Conservation (phyloP, 495 filamentous ascomycete genomes). For the Penicillium desertorum region DNA sequence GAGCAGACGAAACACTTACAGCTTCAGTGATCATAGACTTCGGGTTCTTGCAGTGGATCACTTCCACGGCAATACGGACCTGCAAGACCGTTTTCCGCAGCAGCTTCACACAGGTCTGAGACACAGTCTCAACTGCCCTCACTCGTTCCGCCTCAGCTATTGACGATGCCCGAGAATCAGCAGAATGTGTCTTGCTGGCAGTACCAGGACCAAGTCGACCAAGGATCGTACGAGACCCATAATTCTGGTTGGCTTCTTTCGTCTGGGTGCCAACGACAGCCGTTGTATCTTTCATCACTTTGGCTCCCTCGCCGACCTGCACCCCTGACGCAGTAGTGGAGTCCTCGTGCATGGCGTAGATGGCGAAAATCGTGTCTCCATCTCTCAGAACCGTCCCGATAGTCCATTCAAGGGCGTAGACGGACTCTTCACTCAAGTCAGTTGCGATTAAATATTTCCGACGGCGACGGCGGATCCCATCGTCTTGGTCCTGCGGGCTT, state of each 20-base stretch:
- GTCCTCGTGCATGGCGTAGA: conserved; percentile 90
- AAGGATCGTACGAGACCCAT: conserved; percentile 36
- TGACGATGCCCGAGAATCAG: conserved; percentile 45
- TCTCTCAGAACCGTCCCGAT: conserved; percentile 94
- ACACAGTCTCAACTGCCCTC: conserved; percentile 72
- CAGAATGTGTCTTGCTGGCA: conserved; percentile 45
- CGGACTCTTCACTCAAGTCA: conserved; percentile 88
- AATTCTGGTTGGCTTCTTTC: conserved; percentile 37
- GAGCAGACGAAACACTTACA: conserved; percentile 37
- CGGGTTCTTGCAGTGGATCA: conserved; percentile 96
- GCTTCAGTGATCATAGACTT: conserved; percentile 83
- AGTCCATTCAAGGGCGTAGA: conserved; percentile 94
- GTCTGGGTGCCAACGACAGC: conserved; percentile 56
- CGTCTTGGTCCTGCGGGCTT: conserved; percentile 69
- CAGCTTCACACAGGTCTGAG: conserved; percentile 74
- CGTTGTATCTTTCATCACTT: conserved; percentile 69
- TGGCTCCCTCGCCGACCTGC: conserved; percentile 58
- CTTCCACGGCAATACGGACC: conserved; percentile 87
- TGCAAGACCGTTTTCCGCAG: conserved; percentile 88
- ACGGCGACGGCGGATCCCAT: conserved; percentile 68
- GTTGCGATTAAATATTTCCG: conserved; percentile 91
- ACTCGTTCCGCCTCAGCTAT: conserved; percentile 75
- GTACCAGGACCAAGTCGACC: conserved; percentile 38
- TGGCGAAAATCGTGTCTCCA: conserved; percentile 88
- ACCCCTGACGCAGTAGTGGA: conserved; percentile 39